phyloP scores from a whole-genome alignment of 1,284 basidiomycete species.

The Peniophora sp. region DNA sequence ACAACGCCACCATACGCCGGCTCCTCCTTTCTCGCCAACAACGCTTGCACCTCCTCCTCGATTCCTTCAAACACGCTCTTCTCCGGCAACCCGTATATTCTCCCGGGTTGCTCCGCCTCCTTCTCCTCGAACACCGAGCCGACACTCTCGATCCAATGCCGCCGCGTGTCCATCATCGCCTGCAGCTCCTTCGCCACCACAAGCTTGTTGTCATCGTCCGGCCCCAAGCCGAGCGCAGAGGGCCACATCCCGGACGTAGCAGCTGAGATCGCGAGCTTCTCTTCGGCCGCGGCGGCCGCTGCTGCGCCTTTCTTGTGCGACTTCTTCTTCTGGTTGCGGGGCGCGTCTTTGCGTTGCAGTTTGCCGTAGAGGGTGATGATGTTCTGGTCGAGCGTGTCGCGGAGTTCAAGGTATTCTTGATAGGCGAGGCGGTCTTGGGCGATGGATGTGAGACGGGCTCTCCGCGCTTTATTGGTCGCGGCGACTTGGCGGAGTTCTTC shows the following conservation, averaged over 20 bases:
- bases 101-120: conserved; percentile 53
- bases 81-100: conserved; percentile 67
- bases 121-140: conserved; percentile 61
- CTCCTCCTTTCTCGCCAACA: neutral
- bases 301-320: conserved; percentile 36
- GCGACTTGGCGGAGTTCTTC: conserved; percentile 72
- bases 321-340: conserved; percentile 64
- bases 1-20: neutral
- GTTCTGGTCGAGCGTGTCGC: conserved; percentile 79
- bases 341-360: conserved; percentile 67
- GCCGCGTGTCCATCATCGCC: conserved; percentile 61
- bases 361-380: conserved; percentile 65
- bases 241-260: conserved; percentile 38
- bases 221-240: conserved; percentile 58
- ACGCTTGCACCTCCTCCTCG: conserved; percentile 47
- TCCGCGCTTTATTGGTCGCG: conserved; percentile 78
- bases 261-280: conserved; percentile 13
- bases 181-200: conserved; percentile 67
- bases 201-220: conserved; percentile 57
- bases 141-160: conserved; percentile 67
- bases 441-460: conserved; percentile 62
- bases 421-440: conserved; percentile 86
- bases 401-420: conserved; percentile 77
- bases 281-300: conserved; percentile 30
- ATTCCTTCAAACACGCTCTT: conserved; percentile 70